A percentile compares a stretch with the other conserved stretches of the same genome.
These are phyloP conservation scores for Lachancea thermotolerans DNA, from an alignment of 805 yeast genomes.

Conservation along the genomic window DNA sequence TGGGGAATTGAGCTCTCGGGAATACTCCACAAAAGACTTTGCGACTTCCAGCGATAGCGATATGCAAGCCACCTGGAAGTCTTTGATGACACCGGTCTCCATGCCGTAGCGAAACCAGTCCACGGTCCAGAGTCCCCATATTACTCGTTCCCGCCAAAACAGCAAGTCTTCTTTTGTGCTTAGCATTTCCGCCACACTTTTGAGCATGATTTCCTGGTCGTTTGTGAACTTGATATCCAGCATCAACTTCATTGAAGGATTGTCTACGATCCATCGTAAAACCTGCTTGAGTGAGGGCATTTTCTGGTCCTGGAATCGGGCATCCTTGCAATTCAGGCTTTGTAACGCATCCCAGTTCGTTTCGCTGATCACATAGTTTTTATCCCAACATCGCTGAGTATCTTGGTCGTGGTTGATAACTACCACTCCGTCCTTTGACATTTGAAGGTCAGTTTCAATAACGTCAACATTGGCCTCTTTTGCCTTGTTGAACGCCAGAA, in stretches of 20 bases:
- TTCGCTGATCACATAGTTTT: conserved; percentile 33
- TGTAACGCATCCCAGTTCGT: conserved; percentile 34
- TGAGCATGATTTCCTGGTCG: conserved; percentile 36
- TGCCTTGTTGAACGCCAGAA: conserved; percentile 41
- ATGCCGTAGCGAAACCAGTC: conserved; percentile 41
- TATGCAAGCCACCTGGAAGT: conserved; percentile 33
- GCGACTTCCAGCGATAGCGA: conserved; percentile 32
- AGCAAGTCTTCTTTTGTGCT: conserved; percentile 33
- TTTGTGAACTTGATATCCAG: conserved; percentile 47
- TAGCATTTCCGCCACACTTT: conserved; percentile 33
- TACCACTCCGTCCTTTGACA: conserved; percentile 45
- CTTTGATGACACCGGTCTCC: conserved; percentile 33
- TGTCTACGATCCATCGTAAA: conserved; percentile 34
- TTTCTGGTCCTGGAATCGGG: conserved; percentile 28
- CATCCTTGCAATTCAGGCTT: conserved; percentile 29
- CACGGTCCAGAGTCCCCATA: conserved; percentile 48
- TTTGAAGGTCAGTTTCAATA: conserved; percentile 52
- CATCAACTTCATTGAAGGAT: conserved; percentile 36
- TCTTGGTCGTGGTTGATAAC: conserved; percentile 49
- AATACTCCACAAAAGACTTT: conserved; percentile 31
- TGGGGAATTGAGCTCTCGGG: conserved; percentile 31
- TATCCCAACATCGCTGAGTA: conserved; percentile 44
- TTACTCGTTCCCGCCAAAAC: conserved; percentile 41
- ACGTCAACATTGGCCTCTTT: conserved; percentile 39
- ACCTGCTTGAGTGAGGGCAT: conserved; percentile 40